phyloP scores from a whole-genome alignment of 257 asterid genomes.

The Solanum chilense region DNA sequence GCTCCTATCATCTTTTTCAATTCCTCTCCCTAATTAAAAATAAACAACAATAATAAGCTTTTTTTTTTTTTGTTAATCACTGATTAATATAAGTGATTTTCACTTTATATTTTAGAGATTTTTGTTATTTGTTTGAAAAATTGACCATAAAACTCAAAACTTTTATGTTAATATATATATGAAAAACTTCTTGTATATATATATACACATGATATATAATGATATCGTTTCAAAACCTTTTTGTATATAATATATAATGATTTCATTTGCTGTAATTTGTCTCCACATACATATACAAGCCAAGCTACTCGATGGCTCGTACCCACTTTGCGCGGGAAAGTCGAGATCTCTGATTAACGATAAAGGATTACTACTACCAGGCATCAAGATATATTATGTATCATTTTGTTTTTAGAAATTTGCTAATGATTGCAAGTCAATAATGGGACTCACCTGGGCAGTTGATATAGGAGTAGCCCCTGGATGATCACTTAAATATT shows the following conservation, averaged over 20 bases:
- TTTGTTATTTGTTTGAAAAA: background rate
- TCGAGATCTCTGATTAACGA: background rate
- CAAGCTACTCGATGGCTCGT: background rate
- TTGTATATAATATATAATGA: background rate
- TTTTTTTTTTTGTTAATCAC: background rate
- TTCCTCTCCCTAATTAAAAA: conserved; percentile 62
- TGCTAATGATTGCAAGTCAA: background rate
- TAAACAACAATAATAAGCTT: background rate
- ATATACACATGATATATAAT: background rate
- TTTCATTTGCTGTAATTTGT: background rate
- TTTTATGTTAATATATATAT: background rate
- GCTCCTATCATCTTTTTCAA: conserved; percentile 73
- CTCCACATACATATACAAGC: background rate
- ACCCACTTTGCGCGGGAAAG: background rate
- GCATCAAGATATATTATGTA: background rate
- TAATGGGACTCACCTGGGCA: conserved; percentile 37
- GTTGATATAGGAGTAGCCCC: conserved; percentile 54
- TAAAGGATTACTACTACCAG: background rate
- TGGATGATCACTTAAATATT: conserved; percentile 63
- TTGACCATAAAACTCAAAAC: background rate
- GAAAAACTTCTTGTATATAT: background rate
- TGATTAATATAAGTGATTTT: background rate
- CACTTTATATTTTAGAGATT: background rate
- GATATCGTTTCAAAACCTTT: background rate
- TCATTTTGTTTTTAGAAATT: background rate